Evolutionary conservation across 371 early-diverging fungal genomes (phyloP), one percentile per base, ranked within the genome.

Genomic region (Cokeromyces recurvatus): DNA sequence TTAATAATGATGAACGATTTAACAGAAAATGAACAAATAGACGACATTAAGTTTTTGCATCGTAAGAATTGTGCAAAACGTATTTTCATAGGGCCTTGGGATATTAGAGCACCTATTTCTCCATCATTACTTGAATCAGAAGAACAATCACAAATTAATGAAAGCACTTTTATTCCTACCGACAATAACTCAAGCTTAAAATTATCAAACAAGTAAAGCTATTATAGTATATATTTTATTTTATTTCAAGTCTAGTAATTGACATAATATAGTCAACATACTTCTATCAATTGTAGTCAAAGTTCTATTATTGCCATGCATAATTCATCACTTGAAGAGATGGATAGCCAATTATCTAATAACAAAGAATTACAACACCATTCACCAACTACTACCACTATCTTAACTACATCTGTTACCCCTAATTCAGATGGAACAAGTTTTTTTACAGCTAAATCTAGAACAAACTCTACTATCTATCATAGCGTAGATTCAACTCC

Each of bases 1-100:
- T n/a, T n/a, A n/a, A n/a, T n/a, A n/a, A n/a, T n/a, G n/a, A n/a
- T n/a, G n/a, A n/a, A n/a, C n/a, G n/a, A n/a, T n/a, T n/a, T n/a
- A n/a, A n/a, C n/a, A n/a, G n/a, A n/a, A n/a, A n/a, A n/a, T n/a
- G n/a, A n/a, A n/a, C n/a, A n/a, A n/a, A n/a, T n/a, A n/a, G n/a
- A n/a, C n/a, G n/a, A n/a, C n/a, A n/a, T n/a, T n/a, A n/a, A n/a
- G n/a, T n/a, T n/a, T n/a, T n/a, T n/a, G n/a, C 65, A 65, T 34
- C 42, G 57, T 6, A 54, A 57, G 23, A 36, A 38, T 2, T 66
- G 62, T 16, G 29, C 62, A 1, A 49, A 40, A 14, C 54, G 66
- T 37, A 40, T 66, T 1, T 52, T 61, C n/a, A 58, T 66, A 38
- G 62, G 58, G n/a, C 58, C 66, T 40, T 66, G 62, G 66, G 61